Evolutionary conservation across 768 basidiomycete species (phyloP), one percentile per base, ranked within the genome.

Genomic region (Strobilomyces echinocephalus): DNA sequence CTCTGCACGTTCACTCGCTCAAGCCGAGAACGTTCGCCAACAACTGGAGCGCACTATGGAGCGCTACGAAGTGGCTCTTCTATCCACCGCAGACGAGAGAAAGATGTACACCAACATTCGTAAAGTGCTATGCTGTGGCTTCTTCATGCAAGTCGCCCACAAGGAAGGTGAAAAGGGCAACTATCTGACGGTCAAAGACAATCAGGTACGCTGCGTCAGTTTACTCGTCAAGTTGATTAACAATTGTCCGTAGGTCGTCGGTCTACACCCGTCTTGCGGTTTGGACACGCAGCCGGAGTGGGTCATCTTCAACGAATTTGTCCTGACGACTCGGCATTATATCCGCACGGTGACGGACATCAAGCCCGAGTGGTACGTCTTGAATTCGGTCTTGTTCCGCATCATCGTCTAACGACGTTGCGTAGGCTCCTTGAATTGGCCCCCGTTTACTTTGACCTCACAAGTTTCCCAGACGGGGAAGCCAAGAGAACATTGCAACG

Each of bases 131-230:
- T 87, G 90, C 5, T 88, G 87, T 60, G 97, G 95, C 2, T 99
- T 91, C 79, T 99, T 97, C 74, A 97, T 97, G 95, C 95, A 97
- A 67, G 83, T 92, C 12, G 97, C 95, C 8, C 93, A 97, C 70
- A 90, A 91, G 68, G 93, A 95, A 66, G 91, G 91, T 4, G 91
- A 92, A 67, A 94, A 91, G 70, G 82, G 85, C 3, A 80, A 78
- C 50, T 98, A 99, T 66, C 56, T 87, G 57, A 99, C 95, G 0
- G 85, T 97, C 54, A 98, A 97, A 73, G 95, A 99, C 68, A 89
- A 95, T 60, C 95, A 97, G 75, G 89, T 83, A 57, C 18, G 79
- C 65, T 18, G 24, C 24, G 36, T 20, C 15, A 15, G 2, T 36
- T 15, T 35, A 3, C 5, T 33, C 4, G 28, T 14, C 15, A 9